These are phyloP conservation scores for Aphanomyces cochlioides DNA, from an alignment of 352 stramenopile species.

Conservation along the genomic window DNA sequence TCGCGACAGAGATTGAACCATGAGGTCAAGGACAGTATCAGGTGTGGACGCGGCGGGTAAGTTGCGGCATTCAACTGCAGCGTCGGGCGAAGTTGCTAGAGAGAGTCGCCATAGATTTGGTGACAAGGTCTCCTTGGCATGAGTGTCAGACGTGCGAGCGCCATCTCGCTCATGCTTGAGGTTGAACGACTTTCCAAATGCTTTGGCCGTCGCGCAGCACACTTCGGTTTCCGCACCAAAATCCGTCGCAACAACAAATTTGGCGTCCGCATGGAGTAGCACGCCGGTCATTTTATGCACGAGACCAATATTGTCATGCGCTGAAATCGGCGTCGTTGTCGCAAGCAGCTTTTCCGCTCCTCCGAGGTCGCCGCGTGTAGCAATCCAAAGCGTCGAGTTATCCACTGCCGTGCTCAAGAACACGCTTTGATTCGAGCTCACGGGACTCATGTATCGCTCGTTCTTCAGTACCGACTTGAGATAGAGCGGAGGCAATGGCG, in stretches of 20 bases:
- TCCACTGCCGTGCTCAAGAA: slow-evolving; percentile 61
- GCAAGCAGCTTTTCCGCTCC: slow-evolving; percentile 69
- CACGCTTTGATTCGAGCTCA: slow-evolving; percentile 80
- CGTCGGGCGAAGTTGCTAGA: slow-evolving; percentile 45
- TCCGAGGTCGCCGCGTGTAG: slow-evolving; percentile 54
- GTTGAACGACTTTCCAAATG: slow-evolving; percentile 64
- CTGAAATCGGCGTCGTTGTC: slow-evolving; percentile 40
- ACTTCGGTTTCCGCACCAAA: slow-evolving; percentile 81
- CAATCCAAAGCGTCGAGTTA: slow-evolving; percentile 70
- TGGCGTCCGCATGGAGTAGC: slow-evolving; percentile 47
- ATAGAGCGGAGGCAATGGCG: slow-evolving; percentile 68
- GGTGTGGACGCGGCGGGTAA: slow-evolving; percentile 6
- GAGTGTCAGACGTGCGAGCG: slow-evolving; percentile 62
- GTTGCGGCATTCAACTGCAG: slow-evolving; percentile 1
- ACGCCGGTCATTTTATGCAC: slow-evolving; percentile 85
- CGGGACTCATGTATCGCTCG: slow-evolving; percentile 79
- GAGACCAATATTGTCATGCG: slow-evolving; percentile 53
- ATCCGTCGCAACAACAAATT: slow-evolving; percentile 66
- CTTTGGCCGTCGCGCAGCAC: slow-evolving; percentile 44
- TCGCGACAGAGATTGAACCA: neutral
- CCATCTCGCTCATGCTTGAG: slow-evolving; percentile 54
- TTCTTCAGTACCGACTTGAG: slow-evolving; percentile 80
- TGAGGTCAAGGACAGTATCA: neutral
- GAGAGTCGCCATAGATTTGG: slow-evolving; percentile 69
- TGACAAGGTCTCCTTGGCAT: slow-evolving; percentile 44